Percentiles rank a stretch among this genome's conserved stretches.
phyloP scores from a whole-genome alignment of 495 filamentous ascomycete genomes.

The Viridothelium virens region DNA sequence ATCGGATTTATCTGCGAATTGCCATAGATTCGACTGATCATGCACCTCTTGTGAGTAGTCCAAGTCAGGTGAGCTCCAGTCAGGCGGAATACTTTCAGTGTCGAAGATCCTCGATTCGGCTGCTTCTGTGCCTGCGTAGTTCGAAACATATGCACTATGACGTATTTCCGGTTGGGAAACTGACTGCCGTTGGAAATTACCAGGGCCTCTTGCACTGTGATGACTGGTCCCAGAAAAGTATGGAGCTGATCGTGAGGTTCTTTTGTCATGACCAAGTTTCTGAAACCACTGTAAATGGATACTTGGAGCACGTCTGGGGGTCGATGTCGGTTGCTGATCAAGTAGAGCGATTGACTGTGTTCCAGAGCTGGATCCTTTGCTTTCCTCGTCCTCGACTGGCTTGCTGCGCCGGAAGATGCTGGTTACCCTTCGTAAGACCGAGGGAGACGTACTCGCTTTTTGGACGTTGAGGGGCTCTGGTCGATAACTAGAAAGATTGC shows the following conservation, averaged over 20 bases:
- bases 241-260: not conserved
- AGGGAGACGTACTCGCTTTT: not conserved
- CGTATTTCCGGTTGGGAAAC: conserved; percentile 3
- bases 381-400: not conserved
- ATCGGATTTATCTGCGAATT: conserved; percentile 4
- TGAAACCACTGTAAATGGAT: conserved; percentile 5
- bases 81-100: not conserved
- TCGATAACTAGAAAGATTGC: conserved; percentile 4
- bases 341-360: conserved; percentile 3
- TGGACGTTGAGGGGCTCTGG: conserved; percentile 6
- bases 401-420: conserved; percentile 1
- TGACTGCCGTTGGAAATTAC: not conserved
- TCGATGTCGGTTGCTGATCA: not conserved
- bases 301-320: not conserved
- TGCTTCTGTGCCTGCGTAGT: not conserved
- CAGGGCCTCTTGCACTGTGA: not conserved
- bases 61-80: conserved; percentile 1
- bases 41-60: conserved; percentile 10
- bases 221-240: not conserved
- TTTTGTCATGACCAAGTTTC: not conserved
- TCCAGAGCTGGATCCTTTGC: conserved; percentile 6
- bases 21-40: not conserved
- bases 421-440: not conserved
- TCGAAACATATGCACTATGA: conserved; percentile 5
- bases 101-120: not conserved